Evolutionary conservation across 1,284 basidiomycete genomes (phyloP).

Genomic region (Cryptococcus hybrid): DNA sequence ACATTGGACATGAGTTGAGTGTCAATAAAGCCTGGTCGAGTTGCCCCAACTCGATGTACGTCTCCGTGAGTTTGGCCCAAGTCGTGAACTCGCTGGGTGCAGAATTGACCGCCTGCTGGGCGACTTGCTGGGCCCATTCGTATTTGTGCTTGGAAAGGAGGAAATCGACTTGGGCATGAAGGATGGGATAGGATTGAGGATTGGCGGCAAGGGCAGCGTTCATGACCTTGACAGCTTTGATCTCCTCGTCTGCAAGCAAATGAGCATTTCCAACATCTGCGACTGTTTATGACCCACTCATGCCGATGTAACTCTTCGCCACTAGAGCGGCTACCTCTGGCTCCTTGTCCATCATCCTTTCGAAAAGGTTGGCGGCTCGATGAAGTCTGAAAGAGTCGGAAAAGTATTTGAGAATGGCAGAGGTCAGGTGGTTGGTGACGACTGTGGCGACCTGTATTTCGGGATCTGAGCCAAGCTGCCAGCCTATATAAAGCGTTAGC

Average conservation of each 20-base stretch:
- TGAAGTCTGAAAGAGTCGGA: slow-evolving; percentile 85
- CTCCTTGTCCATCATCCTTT: slow-evolving; percentile 79
- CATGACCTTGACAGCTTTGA: slow-evolving; percentile 96
- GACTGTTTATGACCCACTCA: slow-evolving; percentile 66
- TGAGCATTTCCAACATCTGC: background rate
- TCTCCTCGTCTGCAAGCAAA: slow-evolving; percentile 78
- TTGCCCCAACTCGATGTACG: slow-evolving; percentile 86
- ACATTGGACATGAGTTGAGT: slow-evolving; percentile 99
- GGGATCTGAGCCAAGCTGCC: slow-evolving; percentile 97
- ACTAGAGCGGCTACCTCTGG: slow-evolving; percentile 88
- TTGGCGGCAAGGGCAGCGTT: slow-evolving; percentile 76
- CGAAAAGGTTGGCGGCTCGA: slow-evolving; percentile 90
- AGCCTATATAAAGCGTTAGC: slow-evolving; percentile 58
- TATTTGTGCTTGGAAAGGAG: slow-evolving; percentile 71
- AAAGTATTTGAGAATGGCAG: slow-evolving; percentile 96
- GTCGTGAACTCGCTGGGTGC: slow-evolving; percentile 97
- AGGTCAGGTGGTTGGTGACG: slow-evolving; percentile 95
- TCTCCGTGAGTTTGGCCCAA: slow-evolving; percentile 95
- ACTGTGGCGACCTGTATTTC: slow-evolving; percentile 98
- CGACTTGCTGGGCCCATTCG: slow-evolving; percentile 90
- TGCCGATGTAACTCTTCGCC: slow-evolving; percentile 89
- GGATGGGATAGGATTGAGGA: slow-evolving; percentile 87
- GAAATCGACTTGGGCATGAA: slow-evolving; percentile 94
- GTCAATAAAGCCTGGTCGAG: slow-evolving; percentile 86
- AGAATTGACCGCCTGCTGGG: slow-evolving; percentile 92